A percentile compares a stretch with the other conserved stretches of the same genome.
phyloP scores from a whole-genome alignment of 768 basidiomycete species.

The Hortiboletus flavorubellus region DNA sequence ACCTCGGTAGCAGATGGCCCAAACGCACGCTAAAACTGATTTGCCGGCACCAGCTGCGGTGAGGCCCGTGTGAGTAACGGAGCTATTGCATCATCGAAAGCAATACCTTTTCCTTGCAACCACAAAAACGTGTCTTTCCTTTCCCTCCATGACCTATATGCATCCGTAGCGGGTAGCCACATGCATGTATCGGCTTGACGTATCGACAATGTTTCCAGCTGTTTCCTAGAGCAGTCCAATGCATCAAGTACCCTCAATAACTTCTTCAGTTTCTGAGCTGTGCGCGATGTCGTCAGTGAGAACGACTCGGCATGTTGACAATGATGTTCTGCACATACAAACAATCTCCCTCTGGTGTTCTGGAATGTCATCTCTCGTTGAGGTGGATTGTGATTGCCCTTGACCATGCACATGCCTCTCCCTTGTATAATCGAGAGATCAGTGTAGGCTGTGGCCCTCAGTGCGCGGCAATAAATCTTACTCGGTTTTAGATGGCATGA shows the following conservation, averaged over 20 bases:
- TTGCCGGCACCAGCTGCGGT: conserved; percentile 1
- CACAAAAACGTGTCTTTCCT: conserved; percentile 8
- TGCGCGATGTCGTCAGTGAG: neutral
- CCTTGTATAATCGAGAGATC: neutral
- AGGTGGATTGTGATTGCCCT: neutral
- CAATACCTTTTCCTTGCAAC: conserved; percentile 17
- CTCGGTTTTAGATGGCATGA: neutral
- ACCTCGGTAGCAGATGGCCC: no score
- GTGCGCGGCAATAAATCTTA: neutral
- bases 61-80: neutral
- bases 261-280: neutral
- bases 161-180: conserved; percentile 6
- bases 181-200: conserved; percentile 13
- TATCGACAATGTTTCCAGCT: neutral
- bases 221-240: conserved; percentile 1
- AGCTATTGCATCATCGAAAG: neutral
- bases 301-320: no score
- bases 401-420: neutral
- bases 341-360: neutral
- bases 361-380: neutral
- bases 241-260: neutral
- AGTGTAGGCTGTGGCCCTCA: neutral
- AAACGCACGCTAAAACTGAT: neutral
- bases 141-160: conserved; percentile 5
- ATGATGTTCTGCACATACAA: neutral